These are phyloP conservation scores for Trichophyton benhamiae DNA, from an alignment of 2,329 filamentous ascomycete species.

Conservation along the genomic window DNA sequence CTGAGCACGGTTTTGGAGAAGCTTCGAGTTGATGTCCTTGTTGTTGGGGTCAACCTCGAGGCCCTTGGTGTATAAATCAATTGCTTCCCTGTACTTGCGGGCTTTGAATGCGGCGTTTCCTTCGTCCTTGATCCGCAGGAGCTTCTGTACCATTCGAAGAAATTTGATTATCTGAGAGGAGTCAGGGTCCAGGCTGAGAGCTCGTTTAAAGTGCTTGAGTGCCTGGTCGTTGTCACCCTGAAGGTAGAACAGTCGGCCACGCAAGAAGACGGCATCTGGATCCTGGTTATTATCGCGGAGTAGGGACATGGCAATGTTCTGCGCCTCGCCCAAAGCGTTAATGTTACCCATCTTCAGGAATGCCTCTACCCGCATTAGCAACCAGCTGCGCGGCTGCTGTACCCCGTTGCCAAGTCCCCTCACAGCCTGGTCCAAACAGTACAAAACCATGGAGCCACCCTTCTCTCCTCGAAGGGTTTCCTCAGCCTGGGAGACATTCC, in stretches of 20 bases:
- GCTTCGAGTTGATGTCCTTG: conserved; percentile 86
- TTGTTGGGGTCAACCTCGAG: conserved; percentile 77
- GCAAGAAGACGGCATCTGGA: conserved; percentile 81
- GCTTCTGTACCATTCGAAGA: conserved; percentile 77
- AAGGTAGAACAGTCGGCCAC: conserved; percentile 75
- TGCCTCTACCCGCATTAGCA: conserved; percentile 79
- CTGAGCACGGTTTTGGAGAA: conserved; percentile 83
- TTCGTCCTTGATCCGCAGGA: conserved; percentile 86
- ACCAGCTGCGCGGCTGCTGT: conserved; percentile 80
- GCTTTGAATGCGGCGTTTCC: conserved; percentile 85
- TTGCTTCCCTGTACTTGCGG: conserved; percentile 63
- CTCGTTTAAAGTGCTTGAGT: conserved; percentile 80
- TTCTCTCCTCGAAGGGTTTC: conserved; percentile 62
- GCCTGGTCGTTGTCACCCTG: conserved; percentile 95
- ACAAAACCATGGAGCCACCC: conserved; percentile 79
- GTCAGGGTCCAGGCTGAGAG: conserved; percentile 81
- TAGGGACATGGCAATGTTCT: conserved; percentile 80
- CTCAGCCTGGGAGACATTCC: conserved; percentile 68
- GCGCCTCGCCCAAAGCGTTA: conserved; percentile 80
- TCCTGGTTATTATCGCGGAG: conserved; percentile 80
- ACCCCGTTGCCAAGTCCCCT: conserved; percentile 64
- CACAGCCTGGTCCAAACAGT: conserved; percentile 83
- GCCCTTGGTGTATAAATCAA: conserved; percentile 72
- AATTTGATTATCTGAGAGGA: conserved; percentile 80
- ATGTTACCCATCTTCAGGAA: conserved; percentile 83